Base-by-base conservation (phyloP, 2,329 filamentous ascomycete species). In the Epichloe elymi region DNA sequence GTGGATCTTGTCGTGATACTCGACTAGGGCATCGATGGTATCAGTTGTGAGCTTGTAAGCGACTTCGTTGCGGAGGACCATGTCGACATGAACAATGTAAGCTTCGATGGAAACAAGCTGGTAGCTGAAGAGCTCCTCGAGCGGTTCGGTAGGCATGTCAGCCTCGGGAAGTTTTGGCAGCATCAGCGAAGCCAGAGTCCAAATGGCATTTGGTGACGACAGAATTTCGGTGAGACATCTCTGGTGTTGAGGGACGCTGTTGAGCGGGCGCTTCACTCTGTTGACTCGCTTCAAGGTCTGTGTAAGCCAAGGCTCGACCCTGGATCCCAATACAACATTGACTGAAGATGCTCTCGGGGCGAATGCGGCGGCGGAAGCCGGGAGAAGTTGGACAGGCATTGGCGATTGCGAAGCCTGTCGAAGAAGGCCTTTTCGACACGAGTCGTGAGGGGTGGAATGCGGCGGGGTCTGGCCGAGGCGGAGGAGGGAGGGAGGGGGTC, bases 1-100 rank as follows among this genome's bases (percentile, higher is more conserved):
- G 75, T 95, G 90, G 60, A 97, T 79, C 57, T 96, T 88, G 75
- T 93, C 90, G 79, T 98, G 93, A 69, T 95, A 95, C 67, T 95
- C 88, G 66, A 95, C 85, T 57, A 98, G 80, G 49, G 86, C 73
- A 63, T 95, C 89, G 71, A 98, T 98, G 55, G 90, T 89, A 66
- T 97, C 93, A 53, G 84, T 80, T 23, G 90, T 97, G 63, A 98
- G 79, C 79, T 98, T 98, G 79, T 90, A 97, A 59, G 90, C 93
- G 63, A 98, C 89, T 74, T 97, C 93, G 67, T 95, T 93, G 70
- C 90, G 86, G 62, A 94, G 82, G 54, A 98, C 91, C 89, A 97
- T 95, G 74, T 98, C 93, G 69, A 98, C 89, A 69, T 97, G 91
- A 55, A 98, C 93, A 60, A 97, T 91, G 68, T 98, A 98, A 49